Percentiles rank a stretch among this genome's conserved stretches.
Conservation (phyloP, 257 asterid genomes). For the Cynanchum wilfordii region DNA sequence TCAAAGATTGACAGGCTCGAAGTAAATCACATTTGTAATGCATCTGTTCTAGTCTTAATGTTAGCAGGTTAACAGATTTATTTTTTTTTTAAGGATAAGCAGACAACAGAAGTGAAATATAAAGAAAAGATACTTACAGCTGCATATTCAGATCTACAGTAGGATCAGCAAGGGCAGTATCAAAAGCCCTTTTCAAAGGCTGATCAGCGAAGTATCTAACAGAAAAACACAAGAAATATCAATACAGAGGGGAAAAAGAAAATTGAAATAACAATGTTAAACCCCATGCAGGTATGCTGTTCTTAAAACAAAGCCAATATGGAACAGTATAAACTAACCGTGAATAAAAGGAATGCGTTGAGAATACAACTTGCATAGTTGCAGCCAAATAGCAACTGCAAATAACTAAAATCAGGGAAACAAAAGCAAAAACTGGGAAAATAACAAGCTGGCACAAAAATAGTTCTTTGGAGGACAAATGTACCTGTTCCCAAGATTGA, state of each 20-base stretch:
- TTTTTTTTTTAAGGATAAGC: too few species aligned
- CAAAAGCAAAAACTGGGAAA: slow-evolving; percentile 1
- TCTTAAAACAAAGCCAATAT: not conserved
- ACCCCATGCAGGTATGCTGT: not conserved
- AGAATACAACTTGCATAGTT: slow-evolving; percentile 89
- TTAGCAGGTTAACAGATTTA: not conserved
- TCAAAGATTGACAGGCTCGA: not conserved
- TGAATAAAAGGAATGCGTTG: slow-evolving; percentile 68
- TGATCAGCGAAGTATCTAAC: slow-evolving; percentile 62
- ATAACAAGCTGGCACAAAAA: slow-evolving; percentile 8
- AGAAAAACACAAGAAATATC: slow-evolving; percentile 5
- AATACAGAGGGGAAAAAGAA: not conserved
- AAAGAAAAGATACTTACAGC: slow-evolving; percentile 56
- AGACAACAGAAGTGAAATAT: not conserved
- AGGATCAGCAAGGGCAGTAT: slow-evolving; percentile 87
- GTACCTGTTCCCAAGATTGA: slow-evolving; percentile 98
- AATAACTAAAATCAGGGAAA: slow-evolving; percentile 20
- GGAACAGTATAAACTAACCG: slow-evolving; percentile 43
- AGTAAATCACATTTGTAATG: not conserved
- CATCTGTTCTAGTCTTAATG: not conserved
- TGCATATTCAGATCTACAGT: slow-evolving; percentile 89
- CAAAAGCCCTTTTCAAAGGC: slow-evolving; percentile 65
- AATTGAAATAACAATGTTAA: slow-evolving; percentile 7
- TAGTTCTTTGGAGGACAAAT: slow-evolving; percentile 5
- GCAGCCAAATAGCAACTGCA: slow-evolving; percentile 98